phyloP scores from a whole-genome alignment of 1,284 basidiomycete genomes.

The Rhodofomes roseus region DNA sequence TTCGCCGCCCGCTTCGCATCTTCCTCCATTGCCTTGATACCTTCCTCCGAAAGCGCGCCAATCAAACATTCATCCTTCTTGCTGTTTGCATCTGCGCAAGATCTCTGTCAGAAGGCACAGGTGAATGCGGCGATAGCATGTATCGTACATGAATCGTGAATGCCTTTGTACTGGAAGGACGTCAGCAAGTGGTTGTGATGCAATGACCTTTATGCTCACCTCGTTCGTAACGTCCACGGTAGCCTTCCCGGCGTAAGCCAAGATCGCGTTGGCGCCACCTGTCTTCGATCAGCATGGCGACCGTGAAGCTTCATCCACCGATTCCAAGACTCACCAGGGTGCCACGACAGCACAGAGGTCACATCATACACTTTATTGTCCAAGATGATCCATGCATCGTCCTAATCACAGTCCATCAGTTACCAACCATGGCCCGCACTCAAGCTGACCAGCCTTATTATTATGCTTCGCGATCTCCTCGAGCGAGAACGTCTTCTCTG shows the following conservation, averaged over 20 bases:
- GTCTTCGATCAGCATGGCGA: not conserved
- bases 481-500: slow-evolving; percentile 13
- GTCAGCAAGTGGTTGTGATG: not conserved
- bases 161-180: slow-evolving; percentile 17
- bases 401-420: slow-evolving; percentile 1
- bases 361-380: slow-evolving; percentile 25
- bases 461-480: slow-evolving; percentile 21
- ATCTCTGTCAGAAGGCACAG: no score
- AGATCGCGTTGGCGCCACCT: slow-evolving; percentile 18
- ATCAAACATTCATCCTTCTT: slow-evolving; percentile 20
- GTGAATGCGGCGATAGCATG: no score
- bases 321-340: slow-evolving; percentile 14
- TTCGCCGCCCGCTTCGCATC: slow-evolving; percentile 18
- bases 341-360: slow-evolving; percentile 18
- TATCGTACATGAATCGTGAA: slow-evolving; percentile 20
- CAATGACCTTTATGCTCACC: slow-evolving; percentile 11
- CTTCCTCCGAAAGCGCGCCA: slow-evolving; percentile 17
- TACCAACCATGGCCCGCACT: not conserved
- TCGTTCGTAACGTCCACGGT: slow-evolving; percentile 19
- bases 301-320: no score
- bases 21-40: slow-evolving; percentile 18
- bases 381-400: slow-evolving; percentile 25
- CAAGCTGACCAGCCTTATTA: slow-evolving; percentile 9
- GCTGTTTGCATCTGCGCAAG: slow-evolving; percentile 17
- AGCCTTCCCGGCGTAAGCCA: slow-evolving; percentile 21